A percentile compares a stretch with the other conserved stretches of the same genome.
phyloP scores from a whole-genome alignment of 768 basidiomycete genomes.

The Collybia mongolica region DNA sequence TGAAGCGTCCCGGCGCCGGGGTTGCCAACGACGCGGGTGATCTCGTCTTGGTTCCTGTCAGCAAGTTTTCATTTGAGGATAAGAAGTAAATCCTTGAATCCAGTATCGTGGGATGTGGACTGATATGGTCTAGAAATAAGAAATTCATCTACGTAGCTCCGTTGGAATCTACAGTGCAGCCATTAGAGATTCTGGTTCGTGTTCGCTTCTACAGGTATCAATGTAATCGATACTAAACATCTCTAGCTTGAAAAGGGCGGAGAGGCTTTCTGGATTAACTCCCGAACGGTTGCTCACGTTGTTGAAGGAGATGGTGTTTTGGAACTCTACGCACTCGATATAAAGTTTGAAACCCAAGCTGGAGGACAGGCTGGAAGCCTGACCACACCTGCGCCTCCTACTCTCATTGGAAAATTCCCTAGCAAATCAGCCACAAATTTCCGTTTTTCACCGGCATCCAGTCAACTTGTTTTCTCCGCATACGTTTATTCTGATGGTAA shows the following conservation, averaged over 20 bases:
- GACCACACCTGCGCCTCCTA: conserved; percentile 34
- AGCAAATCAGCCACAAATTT: conserved; percentile 71
- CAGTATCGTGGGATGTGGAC: not conserved
- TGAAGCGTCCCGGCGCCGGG: conserved; percentile 66
- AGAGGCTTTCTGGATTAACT: conserved; percentile 77
- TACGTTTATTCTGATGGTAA: conserved; percentile 77
- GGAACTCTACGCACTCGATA: conserved; percentile 58
- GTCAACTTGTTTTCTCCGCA: conserved; percentile 81
- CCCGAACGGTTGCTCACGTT: conserved; percentile 68
- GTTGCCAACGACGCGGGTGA: conserved; percentile 69
- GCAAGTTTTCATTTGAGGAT: conserved; percentile 69
- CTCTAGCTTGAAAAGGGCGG: conserved; percentile 62
- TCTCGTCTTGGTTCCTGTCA: conserved; percentile 63
- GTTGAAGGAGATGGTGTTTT: conserved; percentile 54
- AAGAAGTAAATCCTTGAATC: conserved; percentile 54
- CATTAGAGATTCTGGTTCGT: conserved; percentile 54
- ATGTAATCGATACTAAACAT: not conserved
- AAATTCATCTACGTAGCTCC: conserved; percentile 66
- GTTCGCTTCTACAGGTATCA: not conserved
- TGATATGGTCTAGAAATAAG: conserved; percentile 49
- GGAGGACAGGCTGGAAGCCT: conserved; percentile 24
- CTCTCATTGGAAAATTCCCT: conserved; percentile 64
- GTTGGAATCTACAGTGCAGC: conserved; percentile 47
- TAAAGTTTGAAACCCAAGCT: conserved; percentile 40
- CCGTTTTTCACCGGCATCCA: conserved; percentile 53